Evolutionary conservation across 192 early-diverging fungal genomes (phyloP).

Genomic region (Oehlia diaphana): DNA sequence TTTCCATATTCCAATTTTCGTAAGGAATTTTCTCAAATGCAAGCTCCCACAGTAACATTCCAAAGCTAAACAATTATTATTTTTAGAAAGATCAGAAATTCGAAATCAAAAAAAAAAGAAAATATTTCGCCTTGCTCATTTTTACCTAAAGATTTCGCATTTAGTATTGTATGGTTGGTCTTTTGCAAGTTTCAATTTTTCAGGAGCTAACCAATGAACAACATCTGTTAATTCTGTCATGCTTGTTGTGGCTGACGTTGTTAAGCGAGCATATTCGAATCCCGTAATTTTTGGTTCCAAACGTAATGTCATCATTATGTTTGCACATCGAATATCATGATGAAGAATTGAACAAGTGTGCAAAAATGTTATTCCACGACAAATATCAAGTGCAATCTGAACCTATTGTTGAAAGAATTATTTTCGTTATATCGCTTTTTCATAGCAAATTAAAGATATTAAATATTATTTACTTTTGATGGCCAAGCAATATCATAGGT

Average conservation of each 20-base stretch:
- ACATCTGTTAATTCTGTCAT: conserved; percentile 2
- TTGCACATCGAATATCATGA: conserved; percentile 28
- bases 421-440: too few species aligned
- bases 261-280: conserved; percentile 1
- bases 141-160: conserved; percentile 28
- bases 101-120: neutral
- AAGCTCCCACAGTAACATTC: conserved; percentile 7
- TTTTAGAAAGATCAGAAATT: neutral
- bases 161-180: conserved; percentile 7
- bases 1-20: conserved; percentile 3
- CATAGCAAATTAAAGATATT: neutral
- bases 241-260: neutral
- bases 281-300: conserved; percentile 16
- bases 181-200: neutral
- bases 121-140: neutral
- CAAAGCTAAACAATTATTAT: neutral
- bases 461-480: neutral
- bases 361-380: conserved; percentile 19
- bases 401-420: neutral
- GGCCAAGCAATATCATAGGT: neutral
- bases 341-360: conserved; percentile 7
- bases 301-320: conserved; percentile 20
- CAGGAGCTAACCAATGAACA: conserved; percentile 26
- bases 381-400: conserved; percentile 16
- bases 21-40: conserved; percentile 5